Base-by-base conservation (phyloP, 2,329 filamentous ascomycete genomes). In the Fusarium poae region DNA sequence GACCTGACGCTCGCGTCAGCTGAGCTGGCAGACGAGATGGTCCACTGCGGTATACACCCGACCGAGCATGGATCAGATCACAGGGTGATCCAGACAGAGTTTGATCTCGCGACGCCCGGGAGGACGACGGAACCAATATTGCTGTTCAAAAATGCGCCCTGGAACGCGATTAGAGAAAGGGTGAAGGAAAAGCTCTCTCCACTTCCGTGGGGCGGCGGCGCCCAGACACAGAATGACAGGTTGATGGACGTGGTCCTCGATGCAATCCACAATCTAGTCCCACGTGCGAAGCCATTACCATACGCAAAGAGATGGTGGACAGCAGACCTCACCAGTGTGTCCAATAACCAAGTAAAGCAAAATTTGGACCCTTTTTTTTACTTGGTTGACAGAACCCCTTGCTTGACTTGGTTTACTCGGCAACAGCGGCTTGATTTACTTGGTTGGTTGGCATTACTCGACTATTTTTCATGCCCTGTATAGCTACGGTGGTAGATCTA, bases 41-140 rank as follows among this genome's bases (percentile, higher is more conserved):
- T 39, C 1, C 16, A 39, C 10, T 39, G 21, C 16, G 15, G 46
- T 4, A 49, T 49, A 0, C 4, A 49, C 5, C 45, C n/a, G n/a
- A 50, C 46, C 5, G 32, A 50, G 4, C 32, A 50, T 3, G 9
- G 43, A 27, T 80, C 74, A 3, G 76, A 80, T 40, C 68, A 80
- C 52, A 27, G 67, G 3, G 52, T 72, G 0, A 79, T 80, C 65
- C 46, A 76, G 55, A 77, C 72, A 1, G 54, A 73, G 5, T 78
- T 79, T 44, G 65, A 78, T 52, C 54, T 69, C 9, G 18, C 48
- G 20, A 48, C 25, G 35, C 46, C 42, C 27, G 45, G 58, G 13
- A 57, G 40, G 27, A 61, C n/a, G 35, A 13, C 52, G 45, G 45
- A 49, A 51, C 48, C 65, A 54, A 56, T 59, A 46, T 65, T 72